Conservation (phyloP, 768 basidiomycete species). For the Auricularia sp. region DNA sequence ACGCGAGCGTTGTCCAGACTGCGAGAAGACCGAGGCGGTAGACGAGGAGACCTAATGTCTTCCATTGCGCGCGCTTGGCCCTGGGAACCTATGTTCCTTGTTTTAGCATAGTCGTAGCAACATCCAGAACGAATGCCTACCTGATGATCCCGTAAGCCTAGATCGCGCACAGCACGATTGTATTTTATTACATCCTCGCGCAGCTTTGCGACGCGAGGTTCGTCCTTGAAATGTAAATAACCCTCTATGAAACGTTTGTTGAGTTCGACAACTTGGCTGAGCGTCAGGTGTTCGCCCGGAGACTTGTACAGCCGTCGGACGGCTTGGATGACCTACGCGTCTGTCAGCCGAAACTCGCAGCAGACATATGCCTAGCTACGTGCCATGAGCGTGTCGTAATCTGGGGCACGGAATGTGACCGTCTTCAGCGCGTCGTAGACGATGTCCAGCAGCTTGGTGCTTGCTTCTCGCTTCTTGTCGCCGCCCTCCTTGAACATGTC, state of each 20-base stretch:
- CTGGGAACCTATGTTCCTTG: slow-evolving; percentile 55
- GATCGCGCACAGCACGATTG: slow-evolving; percentile 76
- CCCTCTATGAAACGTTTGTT: slow-evolving; percentile 90
- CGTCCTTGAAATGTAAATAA: slow-evolving; percentile 86
- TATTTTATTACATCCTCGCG: slow-evolving; percentile 77
- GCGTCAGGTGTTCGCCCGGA: slow-evolving; percentile 84
- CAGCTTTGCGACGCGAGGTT: slow-evolving; percentile 77
- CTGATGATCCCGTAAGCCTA: slow-evolving; percentile 92
- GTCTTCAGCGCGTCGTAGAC: slow-evolving; percentile 92
- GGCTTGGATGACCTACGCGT: slow-evolving; percentile 79
- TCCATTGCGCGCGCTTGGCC: slow-evolving; percentile 79
- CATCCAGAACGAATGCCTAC: slow-evolving; percentile 27
- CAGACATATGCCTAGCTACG: slow-evolving; percentile 15
- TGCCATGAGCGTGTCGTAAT: slow-evolving; percentile 97
- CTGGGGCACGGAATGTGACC: slow-evolving; percentile 90
- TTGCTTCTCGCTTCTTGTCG: slow-evolving; percentile 78
- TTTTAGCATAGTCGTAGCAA: slow-evolving; percentile 4
- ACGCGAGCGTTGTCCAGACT: slow-evolving; percentile 73
- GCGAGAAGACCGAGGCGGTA: slow-evolving; percentile 73
- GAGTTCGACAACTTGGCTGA: slow-evolving; percentile 92
- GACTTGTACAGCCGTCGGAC: slow-evolving; percentile 88
- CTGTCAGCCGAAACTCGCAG: not conserved
- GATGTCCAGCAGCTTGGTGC: slow-evolving; percentile 77
- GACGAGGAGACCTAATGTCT: slow-evolving; percentile 69
- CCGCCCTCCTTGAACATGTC: slow-evolving; percentile 91